A percentile compares a stretch with the other conserved stretches of the same genome.
These are phyloP conservation scores for Monosporascus sp. DNA, from an alignment of 2,329 filamentous ascomycete species.

Conservation along the genomic window DNA sequence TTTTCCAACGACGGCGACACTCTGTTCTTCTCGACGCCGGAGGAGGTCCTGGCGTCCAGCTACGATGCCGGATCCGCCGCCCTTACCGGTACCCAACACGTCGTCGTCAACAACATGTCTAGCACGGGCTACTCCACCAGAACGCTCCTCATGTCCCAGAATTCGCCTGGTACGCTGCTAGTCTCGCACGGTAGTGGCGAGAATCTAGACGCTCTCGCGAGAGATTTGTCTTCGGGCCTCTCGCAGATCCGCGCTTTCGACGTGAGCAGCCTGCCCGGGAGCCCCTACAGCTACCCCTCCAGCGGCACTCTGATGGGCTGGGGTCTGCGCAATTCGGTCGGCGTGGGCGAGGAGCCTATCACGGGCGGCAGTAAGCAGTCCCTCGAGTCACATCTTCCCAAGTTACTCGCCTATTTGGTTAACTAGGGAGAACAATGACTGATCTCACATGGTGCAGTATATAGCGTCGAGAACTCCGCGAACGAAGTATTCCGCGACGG, in stretches of 20 bases:
- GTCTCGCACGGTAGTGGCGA: constrained; percentile 59
- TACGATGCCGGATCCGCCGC: constrained; percentile 51
- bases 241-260: constrained; percentile 51
- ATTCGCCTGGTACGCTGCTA: constrained; percentile 51
- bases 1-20: constrained; percentile 46
- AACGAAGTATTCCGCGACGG: constrained; percentile 56
- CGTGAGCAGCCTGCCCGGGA: constrained; percentile 23
- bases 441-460: constrained; percentile 25
- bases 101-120: constrained; percentile 57
- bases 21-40: constrained; percentile 50
- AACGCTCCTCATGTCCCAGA: constrained; percentile 57
- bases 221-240: constrained; percentile 47
- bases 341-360: constrained; percentile 55
- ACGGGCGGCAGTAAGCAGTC: constrained; percentile 32
- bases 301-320: constrained; percentile 52
- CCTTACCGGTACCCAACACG: constrained; percentile 35
- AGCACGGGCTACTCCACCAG: constrained; percentile 58
- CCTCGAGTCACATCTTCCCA: no score
- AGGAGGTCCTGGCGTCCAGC: constrained; percentile 55
- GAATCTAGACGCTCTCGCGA: constrained; percentile 55
- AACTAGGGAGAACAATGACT: no score
- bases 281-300: constrained; percentile 36
- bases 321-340: constrained; percentile 69
- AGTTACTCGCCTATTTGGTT: no score
- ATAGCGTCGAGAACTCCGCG: constrained; percentile 63